Percentiles rank a stretch among this genome's conserved stretches.
Evolutionary conservation across 768 basidiomycete species (phyloP).

Genomic region (Leccinum olivaceopallidum): DNA sequence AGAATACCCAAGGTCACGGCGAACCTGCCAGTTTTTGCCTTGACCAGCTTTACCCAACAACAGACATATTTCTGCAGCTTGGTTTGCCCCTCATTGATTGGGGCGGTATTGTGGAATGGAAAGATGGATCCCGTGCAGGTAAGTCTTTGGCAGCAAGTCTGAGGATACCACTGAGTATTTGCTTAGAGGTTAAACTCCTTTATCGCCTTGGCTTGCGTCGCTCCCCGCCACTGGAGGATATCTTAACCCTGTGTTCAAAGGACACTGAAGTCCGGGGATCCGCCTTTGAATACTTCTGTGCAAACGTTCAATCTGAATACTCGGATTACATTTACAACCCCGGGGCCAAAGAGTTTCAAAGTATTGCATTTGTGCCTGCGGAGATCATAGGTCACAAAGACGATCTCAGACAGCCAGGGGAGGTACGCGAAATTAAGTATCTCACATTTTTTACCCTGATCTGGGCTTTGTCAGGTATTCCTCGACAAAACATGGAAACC

Average conservation of each 20-base stretch:
- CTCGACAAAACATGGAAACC: no score
- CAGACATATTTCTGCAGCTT: slow-evolving; percentile 62
- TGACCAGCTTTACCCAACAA: slow-evolving; percentile 75
- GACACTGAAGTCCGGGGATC: slow-evolving; percentile 40
- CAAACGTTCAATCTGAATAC: slow-evolving; percentile 32
- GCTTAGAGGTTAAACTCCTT: neutral
- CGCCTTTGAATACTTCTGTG: slow-evolving; percentile 75
- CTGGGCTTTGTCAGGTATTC: no score
- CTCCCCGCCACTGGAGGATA: neutral
- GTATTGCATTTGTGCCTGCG: no score
- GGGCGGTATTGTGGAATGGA: slow-evolving; percentile 73
- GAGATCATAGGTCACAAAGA: no score
- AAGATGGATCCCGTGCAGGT: neutral
- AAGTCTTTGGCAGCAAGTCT: neutral
- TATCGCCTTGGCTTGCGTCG: slow-evolving; percentile 3
- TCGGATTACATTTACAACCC: slow-evolving; percentile 47
- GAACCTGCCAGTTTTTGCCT: no score
- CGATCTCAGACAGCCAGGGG: no score
- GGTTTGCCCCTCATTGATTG: slow-evolving; percentile 82
- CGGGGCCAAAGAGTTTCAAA: slow-evolving; percentile 37
- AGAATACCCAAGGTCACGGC: no score
- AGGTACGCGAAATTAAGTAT: no score
- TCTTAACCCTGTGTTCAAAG: neutral
- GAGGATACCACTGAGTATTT: no score
- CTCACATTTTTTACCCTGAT: no score